phyloP scores from a whole-genome alignment of 2,329 filamentous ascomycete genomes.

The Boeremia exigua region DNA sequence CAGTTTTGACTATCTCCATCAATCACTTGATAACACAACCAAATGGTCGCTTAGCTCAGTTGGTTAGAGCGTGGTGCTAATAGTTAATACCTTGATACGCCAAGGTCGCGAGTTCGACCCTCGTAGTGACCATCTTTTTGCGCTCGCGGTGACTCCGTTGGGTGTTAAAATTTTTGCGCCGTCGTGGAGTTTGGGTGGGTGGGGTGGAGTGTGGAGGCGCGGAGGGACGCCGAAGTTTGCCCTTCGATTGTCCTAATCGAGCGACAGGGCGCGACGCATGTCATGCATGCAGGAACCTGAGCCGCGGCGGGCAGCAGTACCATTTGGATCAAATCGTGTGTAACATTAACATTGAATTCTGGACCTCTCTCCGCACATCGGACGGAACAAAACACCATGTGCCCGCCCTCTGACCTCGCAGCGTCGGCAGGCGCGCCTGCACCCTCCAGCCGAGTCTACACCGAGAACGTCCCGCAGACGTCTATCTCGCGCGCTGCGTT shows the following conservation, averaged over 20 bases:
- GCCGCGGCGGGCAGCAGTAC: too few relatives aligned
- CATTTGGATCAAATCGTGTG: neutral
- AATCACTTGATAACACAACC: neutral
- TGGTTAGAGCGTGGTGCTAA: slow-evolving; percentile 26
- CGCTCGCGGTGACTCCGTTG: neutral
- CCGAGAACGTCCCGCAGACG: slow-evolving; percentile 51
- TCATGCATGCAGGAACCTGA: neutral
- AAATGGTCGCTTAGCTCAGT: slow-evolving; percentile 21
- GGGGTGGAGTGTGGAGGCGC: neutral
- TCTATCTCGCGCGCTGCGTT: slow-evolving; percentile 56
- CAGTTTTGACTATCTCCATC: neutral
- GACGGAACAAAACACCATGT: slow-evolving; percentile 17
- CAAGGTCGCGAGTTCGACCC: slow-evolving; percentile 24
- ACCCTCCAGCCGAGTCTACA: neutral
- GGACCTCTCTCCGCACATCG: too few relatives aligned
- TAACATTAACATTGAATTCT: neutral
- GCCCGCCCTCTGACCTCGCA: slow-evolving; percentile 24
- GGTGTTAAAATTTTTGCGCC: neutral
- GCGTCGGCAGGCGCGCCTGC: neutral
- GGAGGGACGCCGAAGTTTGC: neutral
- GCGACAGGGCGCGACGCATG: slow-evolving; percentile 3
- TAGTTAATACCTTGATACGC: slow-evolving; percentile 17
- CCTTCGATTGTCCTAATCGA: neutral
- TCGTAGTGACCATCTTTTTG: slow-evolving; percentile 21
- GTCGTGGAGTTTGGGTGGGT: neutral